Percentiles rank a stretch among this genome's conserved stretches.
phyloP scores from a whole-genome alignment of 805 yeast genomes.

The Pichia eremophila region DNA sequence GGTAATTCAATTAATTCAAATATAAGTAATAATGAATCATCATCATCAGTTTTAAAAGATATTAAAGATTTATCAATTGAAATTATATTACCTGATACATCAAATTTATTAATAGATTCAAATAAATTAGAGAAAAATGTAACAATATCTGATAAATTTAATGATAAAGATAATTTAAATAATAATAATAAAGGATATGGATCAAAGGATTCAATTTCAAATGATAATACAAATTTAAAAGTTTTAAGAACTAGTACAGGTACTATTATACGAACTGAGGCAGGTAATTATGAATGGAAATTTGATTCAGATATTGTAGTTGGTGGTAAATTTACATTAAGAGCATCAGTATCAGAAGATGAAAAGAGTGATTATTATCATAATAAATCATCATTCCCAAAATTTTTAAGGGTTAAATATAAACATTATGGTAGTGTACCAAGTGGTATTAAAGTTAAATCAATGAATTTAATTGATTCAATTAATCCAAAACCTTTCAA shows the following conservation, averaged over 20 bases:
- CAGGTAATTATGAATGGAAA: slow-evolving; percentile 9
- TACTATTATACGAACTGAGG: slow-evolving; percentile 2
- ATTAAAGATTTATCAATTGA: slow-evolving; percentile 40
- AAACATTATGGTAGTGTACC: slow-evolving; percentile 60
- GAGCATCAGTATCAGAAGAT: slow-evolving; percentile 5
- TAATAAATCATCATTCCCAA: slow-evolving; percentile 24
- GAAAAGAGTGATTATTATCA: not conserved
- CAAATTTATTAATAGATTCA: not conserved
- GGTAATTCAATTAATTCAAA: slow-evolving; percentile 4
- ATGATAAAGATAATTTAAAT: not conserved
- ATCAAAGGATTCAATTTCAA: not conserved
- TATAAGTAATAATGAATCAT: not conserved
- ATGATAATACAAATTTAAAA: slow-evolving; percentile 32
- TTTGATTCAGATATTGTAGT: slow-evolving; percentile 13
- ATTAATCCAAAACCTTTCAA: slow-evolving; percentile 55
- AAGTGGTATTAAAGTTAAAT: slow-evolving; percentile 63
- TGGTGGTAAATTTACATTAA: slow-evolving; percentile 8
- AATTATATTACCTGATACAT: slow-evolving; percentile 20
- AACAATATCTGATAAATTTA: no score
- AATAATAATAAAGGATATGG: not conserved
- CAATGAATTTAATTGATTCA: slow-evolving; percentile 26
- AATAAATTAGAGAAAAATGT: not conserved
- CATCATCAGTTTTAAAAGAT: slow-evolving; percentile 34
- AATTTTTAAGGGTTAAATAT: slow-evolving; percentile 42
- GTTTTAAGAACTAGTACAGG: slow-evolving; percentile 10